These are phyloP conservation scores for Crithidia acanthocephali DNA, from an alignment of 208 protist genomes.

Conservation along the genomic window DNA sequence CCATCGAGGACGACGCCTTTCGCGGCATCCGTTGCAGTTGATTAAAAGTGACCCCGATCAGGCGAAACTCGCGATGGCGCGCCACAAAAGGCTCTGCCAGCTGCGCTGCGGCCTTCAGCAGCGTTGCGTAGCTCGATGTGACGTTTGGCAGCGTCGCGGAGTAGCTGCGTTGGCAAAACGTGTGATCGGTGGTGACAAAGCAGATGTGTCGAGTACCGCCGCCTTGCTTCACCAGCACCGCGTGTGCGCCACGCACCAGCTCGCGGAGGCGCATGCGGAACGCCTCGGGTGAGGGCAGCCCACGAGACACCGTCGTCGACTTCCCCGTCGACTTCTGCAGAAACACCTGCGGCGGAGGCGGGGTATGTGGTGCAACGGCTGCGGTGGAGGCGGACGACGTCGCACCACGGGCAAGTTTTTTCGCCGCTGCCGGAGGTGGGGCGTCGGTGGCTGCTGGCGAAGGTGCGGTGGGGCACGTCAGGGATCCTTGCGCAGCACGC, in stretches of 20 bases:
- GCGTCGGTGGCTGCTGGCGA: too few species aligned
- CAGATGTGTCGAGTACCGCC: constrained; percentile 25
- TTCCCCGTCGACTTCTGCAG: constrained; percentile 38
- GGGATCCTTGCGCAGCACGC: neutral
- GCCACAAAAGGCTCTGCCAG: constrained; percentile 30
- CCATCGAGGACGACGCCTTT: neutral
- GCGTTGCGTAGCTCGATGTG: constrained; percentile 30
- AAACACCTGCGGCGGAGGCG: neutral
- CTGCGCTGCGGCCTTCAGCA: constrained; percentile 20
- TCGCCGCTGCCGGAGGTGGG: too few species aligned
- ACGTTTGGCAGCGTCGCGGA: constrained; percentile 36
- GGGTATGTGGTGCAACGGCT: neutral
- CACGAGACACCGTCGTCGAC: constrained; percentile 40
- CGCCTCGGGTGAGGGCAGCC: constrained; percentile 22
- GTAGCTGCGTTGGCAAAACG: constrained; percentile 32
- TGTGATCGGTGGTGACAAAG: constrained; percentile 39
- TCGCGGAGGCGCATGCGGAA: constrained; percentile 25
- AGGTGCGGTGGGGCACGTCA: too few species aligned
- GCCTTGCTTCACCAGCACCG: constrained; percentile 33
- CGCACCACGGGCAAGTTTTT: too few species aligned
- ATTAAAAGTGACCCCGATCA: constrained; percentile 47
- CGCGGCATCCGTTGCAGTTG: constrained; percentile 29
- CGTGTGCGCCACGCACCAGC: constrained; percentile 30
- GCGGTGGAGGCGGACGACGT: too few species aligned
- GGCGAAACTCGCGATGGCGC: constrained; percentile 38